Percentiles rank a stretch among this genome's conserved stretches.
Conservation (phyloP, 805 yeast species). For the Ogataea sp. region DNA sequence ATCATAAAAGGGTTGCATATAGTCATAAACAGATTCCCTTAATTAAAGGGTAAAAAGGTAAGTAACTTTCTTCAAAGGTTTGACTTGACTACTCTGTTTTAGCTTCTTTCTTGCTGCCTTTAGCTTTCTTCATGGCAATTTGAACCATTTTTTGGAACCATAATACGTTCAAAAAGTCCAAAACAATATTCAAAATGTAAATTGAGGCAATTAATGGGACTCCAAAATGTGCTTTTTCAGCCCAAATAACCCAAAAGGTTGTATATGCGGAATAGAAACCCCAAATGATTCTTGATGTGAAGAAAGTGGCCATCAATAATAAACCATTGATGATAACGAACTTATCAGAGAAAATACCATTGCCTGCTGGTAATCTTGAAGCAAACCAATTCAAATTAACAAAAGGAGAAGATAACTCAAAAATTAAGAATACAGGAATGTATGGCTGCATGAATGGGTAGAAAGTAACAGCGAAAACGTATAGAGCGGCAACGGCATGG, state of each 20-base stretch:
- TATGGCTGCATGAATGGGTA: constrained; percentile 74
- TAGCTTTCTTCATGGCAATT: constrained; percentile 54
- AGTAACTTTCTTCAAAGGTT: too few species aligned
- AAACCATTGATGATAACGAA: constrained; percentile 64
- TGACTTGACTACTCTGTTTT: background rate
- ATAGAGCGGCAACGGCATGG: constrained; percentile 78
- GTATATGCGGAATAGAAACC: constrained; percentile 70
- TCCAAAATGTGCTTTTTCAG: constrained; percentile 34
- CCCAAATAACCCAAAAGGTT: constrained; percentile 39
- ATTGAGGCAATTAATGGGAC: constrained; percentile 38
- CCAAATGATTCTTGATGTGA: constrained; percentile 75
- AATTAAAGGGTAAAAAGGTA: too few species aligned
- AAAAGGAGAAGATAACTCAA: constrained; percentile 90
- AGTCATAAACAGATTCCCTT: too few species aligned
- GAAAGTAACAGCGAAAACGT: constrained; percentile 58
- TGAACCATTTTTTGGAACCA: constrained; percentile 88
- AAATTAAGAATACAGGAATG: constrained; percentile 75
- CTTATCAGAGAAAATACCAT: constrained; percentile 47
- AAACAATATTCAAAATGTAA: constrained; percentile 48
- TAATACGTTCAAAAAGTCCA: constrained; percentile 61
- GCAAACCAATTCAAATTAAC: constrained; percentile 93
- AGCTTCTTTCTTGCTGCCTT: background rate
- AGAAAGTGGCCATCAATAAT: constrained; percentile 59
- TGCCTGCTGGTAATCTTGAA: constrained; percentile 54
- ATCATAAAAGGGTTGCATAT: too few species aligned